phyloP scores from a whole-genome alignment of 1,139 yeast genomes.

The Suzukiozyma palmioleophila region DNA sequence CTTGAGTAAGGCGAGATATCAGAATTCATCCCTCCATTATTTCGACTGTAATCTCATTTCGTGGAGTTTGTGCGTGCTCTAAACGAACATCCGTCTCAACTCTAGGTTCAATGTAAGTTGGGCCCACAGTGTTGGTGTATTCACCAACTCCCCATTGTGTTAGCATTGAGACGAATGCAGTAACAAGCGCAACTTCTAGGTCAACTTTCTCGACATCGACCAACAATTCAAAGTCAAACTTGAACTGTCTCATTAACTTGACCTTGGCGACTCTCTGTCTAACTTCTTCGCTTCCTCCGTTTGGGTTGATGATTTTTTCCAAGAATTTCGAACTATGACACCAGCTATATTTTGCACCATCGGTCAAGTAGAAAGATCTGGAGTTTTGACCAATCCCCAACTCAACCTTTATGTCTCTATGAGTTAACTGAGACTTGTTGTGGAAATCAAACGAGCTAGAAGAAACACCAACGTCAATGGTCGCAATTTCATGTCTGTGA shows the following conservation, averaged over 20 bases:
- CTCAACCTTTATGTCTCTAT: constrained; percentile 35
- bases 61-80: neutral
- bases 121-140: constrained; percentile 51
- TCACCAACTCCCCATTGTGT: constrained; percentile 62
- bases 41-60: constrained; percentile 5
- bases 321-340: constrained; percentile 45
- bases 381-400: constrained; percentile 31
- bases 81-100: constrained; percentile 4
- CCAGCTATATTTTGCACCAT: constrained; percentile 56
- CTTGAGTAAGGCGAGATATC: neutral
- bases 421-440: constrained; percentile 40
- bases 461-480: constrained; percentile 46
- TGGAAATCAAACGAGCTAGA: constrained; percentile 48
- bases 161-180: constrained; percentile 57
- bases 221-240: constrained; percentile 55
- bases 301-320: constrained; percentile 50
- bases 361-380: constrained; percentile 42
- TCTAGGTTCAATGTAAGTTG: constrained; percentile 28
- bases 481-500: constrained; percentile 44
- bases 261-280: constrained; percentile 52
- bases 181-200: constrained; percentile 47
- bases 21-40: constrained; percentile 3
- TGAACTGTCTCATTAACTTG: constrained; percentile 53
- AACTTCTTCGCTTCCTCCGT: constrained; percentile 51
- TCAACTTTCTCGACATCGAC: constrained; percentile 46